phyloP scores from a whole-genome alignment of 2,329 filamentous ascomycete species.

The Trichoderma aggressivum region DNA sequence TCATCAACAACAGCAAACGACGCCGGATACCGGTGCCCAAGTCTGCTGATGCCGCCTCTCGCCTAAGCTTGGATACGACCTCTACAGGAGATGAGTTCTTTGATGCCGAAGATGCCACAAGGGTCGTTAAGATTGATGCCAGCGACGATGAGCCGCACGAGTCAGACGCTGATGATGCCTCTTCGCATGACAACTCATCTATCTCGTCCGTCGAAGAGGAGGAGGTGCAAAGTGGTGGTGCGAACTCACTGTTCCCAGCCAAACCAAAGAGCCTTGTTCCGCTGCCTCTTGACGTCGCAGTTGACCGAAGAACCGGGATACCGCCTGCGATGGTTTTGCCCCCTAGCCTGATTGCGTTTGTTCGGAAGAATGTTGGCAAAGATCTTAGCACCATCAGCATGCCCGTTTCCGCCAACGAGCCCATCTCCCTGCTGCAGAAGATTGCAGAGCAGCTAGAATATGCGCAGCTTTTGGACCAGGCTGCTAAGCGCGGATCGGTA shows the following conservation, averaged over 20 bases:
- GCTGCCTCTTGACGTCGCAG: constrained; percentile 64
- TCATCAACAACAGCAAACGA: constrained; percentile 77
- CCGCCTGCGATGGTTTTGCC: constrained; percentile 72
- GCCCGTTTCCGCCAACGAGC: constrained; percentile 96
- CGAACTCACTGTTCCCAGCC: constrained; percentile 63
- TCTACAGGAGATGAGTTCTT: constrained; percentile 86
- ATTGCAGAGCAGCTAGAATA: constrained; percentile 91
- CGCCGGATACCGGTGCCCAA: constrained; percentile 58
- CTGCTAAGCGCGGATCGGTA: constrained; percentile 57
- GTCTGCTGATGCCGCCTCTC: constrained; percentile 44
- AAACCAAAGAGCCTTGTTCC: constrained; percentile 75
- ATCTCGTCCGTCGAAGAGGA: constrained; percentile 59
- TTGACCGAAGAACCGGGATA: constrained; percentile 68
- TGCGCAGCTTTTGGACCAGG: constrained; percentile 74
- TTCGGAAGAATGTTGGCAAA: constrained; percentile 97
- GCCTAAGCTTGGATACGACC: constrained; percentile 75
- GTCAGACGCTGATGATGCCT: constrained; percentile 55
- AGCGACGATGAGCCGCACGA: constrained; percentile 62
- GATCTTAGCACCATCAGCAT: constrained; percentile 95
- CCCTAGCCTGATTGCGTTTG: constrained; percentile 87
- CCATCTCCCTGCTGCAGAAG: constrained; percentile 81
- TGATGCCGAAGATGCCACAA: constrained; percentile 69
- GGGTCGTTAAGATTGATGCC: constrained; percentile 69
- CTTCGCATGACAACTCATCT: constrained; percentile 54
- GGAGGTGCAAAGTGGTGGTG: constrained; percentile 57